Conservation (phyloP, 805 yeast genomes). For the Torulaspora quercuum region DNA sequence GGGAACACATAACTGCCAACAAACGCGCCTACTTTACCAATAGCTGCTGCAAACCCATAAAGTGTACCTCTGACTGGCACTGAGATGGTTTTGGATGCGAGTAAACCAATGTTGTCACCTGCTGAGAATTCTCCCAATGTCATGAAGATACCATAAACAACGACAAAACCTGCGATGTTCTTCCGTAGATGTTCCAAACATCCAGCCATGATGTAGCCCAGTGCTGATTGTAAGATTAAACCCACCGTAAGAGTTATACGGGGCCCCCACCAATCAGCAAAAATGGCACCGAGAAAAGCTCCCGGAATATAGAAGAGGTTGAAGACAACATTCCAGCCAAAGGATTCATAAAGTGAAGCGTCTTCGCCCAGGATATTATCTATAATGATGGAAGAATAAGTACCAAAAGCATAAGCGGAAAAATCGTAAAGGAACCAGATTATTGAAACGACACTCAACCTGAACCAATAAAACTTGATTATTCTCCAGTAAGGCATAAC, state of each 20-base stretch:
- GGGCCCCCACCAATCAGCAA: constrained; percentile 90
- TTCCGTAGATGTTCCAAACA: constrained; percentile 51
- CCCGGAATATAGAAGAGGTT: constrained; percentile 90
- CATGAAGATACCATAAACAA: constrained; percentile 82
- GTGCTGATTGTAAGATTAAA: constrained; percentile 63
- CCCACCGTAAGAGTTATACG: constrained; percentile 72
- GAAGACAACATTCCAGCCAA: constrained; percentile 91
- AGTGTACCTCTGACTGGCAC: constrained; percentile 87
- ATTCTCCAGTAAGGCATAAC: constrained; percentile 64
- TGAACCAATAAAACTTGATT: constrained; percentile 79
- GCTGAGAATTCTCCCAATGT: constrained; percentile 92
- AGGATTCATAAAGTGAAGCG: constrained; percentile 62
- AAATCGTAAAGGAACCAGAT: constrained; percentile 94
- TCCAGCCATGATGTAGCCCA: constrained; percentile 85
- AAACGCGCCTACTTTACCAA: constrained; percentile 91
- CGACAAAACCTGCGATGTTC: constrained; percentile 74
- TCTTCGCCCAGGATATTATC: constrained; percentile 53
- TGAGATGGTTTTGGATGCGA: constrained; percentile 83
- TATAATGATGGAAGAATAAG: constrained; percentile 73
- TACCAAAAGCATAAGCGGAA: constrained; percentile 81
- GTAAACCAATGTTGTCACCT: constrained; percentile 85
- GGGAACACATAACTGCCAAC: constrained; percentile 90
- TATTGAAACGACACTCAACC: constrained; percentile 63
- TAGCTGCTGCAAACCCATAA: constrained; percentile 87
- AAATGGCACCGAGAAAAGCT: constrained; percentile 76